Evolutionary conservation across 306 rosid species (phyloP).

Genomic region (Fragaria nilgerrensis): DNA sequence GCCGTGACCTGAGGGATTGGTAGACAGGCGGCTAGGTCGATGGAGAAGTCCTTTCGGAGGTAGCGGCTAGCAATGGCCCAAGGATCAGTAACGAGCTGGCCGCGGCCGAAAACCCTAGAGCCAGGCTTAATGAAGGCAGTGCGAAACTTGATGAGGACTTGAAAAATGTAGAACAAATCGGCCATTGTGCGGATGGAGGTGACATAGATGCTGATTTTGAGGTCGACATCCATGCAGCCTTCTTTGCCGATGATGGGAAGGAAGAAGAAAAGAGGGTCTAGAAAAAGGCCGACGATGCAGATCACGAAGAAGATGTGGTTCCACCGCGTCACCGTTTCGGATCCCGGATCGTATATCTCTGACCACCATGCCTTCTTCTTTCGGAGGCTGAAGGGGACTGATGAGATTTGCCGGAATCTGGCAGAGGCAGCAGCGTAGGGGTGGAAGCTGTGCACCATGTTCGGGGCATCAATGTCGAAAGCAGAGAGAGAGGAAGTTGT

Average conservation of each 20-base stretch:
- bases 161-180: slow-evolving; percentile 65
- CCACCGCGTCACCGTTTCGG: slow-evolving; percentile 54
- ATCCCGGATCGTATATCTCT: slow-evolving; percentile 62
- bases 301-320: slow-evolving; percentile 54
- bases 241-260: slow-evolving; percentile 52
- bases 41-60: slow-evolving; percentile 46
- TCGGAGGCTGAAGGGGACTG: slow-evolving; percentile 43
- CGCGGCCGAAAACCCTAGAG: slow-evolving; percentile 57
- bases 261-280: slow-evolving; percentile 86
- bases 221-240: slow-evolving; percentile 55
- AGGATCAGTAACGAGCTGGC: slow-evolving; percentile 67
- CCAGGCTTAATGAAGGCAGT: slow-evolving; percentile 53
- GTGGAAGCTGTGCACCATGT: slow-evolving; percentile 25
- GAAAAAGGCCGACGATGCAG: slow-evolving; percentile 60
- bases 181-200: slow-evolving; percentile 61
- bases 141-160: slow-evolving; percentile 65
- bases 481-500: background rate
- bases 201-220: slow-evolving; percentile 49
- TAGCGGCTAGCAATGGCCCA: slow-evolving; percentile 55
- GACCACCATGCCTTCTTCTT: slow-evolving; percentile 71
- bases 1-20: slow-evolving; percentile 79
- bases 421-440: slow-evolving; percentile 27
- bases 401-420: slow-evolving; percentile 34
- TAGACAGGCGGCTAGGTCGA: slow-evolving; percentile 71
- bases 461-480: background rate